phyloP scores from a whole-genome alignment of 108 stramenopile species.

The Fragilaria radians region DNA sequence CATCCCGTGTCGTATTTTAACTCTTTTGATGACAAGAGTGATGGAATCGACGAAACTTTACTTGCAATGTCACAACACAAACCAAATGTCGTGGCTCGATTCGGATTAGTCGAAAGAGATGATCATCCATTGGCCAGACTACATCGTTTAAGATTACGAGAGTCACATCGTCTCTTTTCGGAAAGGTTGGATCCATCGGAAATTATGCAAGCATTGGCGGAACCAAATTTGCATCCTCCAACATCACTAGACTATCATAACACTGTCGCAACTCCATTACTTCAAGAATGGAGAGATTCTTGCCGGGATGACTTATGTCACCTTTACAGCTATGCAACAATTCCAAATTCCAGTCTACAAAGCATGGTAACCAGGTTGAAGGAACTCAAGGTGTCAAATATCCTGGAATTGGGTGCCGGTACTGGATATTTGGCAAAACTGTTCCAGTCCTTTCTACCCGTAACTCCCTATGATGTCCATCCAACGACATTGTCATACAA shows the following conservation, averaged over 20 bases:
- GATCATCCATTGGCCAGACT: slow-evolving; percentile 19
- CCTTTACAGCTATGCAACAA: slow-evolving; percentile 51
- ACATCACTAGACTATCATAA: slow-evolving; percentile 16
- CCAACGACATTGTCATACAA: slow-evolving; percentile 25
- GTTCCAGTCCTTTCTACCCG: slow-evolving; percentile 15
- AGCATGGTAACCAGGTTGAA: not conserved
- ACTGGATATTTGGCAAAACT: slow-evolving; percentile 50
- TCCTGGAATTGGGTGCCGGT: slow-evolving; percentile 53
- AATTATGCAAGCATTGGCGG: not conserved
- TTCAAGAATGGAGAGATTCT: slow-evolving; percentile 52
- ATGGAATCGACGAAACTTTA: not conserved
- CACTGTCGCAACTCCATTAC: slow-evolving; percentile 34
- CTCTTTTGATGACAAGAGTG: not conserved
- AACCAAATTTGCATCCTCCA: not conserved
- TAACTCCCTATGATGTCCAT: slow-evolving; percentile 35
- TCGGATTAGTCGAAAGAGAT: not conserved
- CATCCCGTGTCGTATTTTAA: slow-evolving; percentile 31
- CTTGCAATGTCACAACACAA: not conserved
- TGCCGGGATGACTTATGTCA: slow-evolving; percentile 55
- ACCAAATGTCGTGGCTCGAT: not conserved
- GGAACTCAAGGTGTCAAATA: not conserved
- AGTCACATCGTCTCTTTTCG: slow-evolving; percentile 21
- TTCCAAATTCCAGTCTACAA: slow-evolving; percentile 11
- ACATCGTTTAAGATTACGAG: slow-evolving; percentile 20
- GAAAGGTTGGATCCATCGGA: slow-evolving; percentile 11